Evolutionary conservation across 2,329 filamentous ascomycete species (phyloP).

Genomic region (Aquanectria penicillioides): DNA sequence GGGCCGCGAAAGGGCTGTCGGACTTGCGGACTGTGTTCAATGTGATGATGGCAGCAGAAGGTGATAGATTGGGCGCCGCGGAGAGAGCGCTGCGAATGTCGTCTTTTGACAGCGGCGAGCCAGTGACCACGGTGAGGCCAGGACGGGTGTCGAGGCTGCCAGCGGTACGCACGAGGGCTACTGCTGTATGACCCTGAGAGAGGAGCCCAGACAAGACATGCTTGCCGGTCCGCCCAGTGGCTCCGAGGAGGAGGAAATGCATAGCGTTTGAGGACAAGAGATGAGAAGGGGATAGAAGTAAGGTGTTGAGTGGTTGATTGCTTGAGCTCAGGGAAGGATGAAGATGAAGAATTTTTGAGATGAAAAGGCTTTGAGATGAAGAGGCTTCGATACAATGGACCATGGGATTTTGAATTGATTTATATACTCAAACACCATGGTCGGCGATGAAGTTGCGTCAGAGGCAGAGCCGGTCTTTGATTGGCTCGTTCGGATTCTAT

Average conservation of each 20-base stretch:
- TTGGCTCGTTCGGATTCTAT: conserved; percentile 32
- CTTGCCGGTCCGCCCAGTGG: conserved; percentile 54
- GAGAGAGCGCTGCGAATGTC: conserved; percentile 45
- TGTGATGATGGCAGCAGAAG: conserved; percentile 50
- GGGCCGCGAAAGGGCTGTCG: conserved; percentile 52
- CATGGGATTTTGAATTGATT: no score
- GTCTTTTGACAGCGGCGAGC: conserved; percentile 47
- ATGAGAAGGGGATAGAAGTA: no score
- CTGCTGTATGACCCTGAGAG: conserved; percentile 49
- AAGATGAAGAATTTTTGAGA: not conserved
- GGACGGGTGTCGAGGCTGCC: conserved; percentile 24
- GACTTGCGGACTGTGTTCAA: conserved; percentile 52
- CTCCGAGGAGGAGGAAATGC: conserved; percentile 55
- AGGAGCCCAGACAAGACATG: conserved; percentile 53
- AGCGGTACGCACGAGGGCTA: conserved; percentile 51
- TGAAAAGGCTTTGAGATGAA: not conserved
- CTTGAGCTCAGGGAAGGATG: not conserved
- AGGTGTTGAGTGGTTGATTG: not conserved
- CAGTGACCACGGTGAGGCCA: conserved; percentile 45
- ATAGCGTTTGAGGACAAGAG: conserved; percentile 36
- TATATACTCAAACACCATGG: conserved; percentile 12
- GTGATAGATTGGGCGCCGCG: conserved; percentile 29
- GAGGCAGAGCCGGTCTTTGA: not conserved
- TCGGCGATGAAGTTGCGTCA: not conserved
- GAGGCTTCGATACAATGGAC: no score